Percentiles rank a stretch among this genome's conserved stretches.
Conservation (phyloP, 257 asterid species). For the Solanum sitiens region DNA sequence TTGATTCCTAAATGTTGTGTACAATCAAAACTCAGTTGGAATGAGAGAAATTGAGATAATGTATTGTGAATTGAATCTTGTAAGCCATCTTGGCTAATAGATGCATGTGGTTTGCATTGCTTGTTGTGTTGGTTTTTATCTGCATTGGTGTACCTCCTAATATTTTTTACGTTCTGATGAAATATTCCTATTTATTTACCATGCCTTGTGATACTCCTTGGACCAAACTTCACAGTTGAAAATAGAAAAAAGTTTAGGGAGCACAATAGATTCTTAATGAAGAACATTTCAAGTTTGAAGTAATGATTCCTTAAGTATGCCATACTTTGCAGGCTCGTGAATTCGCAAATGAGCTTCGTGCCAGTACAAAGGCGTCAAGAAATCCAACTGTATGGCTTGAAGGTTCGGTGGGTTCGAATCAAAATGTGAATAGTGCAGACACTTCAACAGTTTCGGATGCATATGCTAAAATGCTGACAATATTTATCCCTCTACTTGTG, state of each 20-base stretch:
- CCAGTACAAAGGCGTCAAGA: slow-evolving; percentile 67
- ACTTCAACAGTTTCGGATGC: slow-evolving; percentile 83
- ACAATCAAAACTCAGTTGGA: neutral
- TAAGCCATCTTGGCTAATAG: neutral
- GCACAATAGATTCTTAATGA: neutral
- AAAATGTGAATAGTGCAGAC: slow-evolving; percentile 56
- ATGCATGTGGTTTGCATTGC: neutral
- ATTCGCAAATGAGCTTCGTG: slow-evolving; percentile 94
- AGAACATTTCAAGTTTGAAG: neutral
- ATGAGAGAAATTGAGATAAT: neutral
- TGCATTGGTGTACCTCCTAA: neutral
- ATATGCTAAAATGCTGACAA: slow-evolving; percentile 69
- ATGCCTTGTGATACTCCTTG: neutral
- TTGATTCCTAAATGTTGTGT: neutral
- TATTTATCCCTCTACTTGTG: slow-evolving; percentile 83
- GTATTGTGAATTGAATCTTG: neutral
- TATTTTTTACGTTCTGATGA: neutral
- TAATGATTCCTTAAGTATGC: neutral
- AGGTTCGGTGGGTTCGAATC: slow-evolving; percentile 51
- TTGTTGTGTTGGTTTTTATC: neutral
- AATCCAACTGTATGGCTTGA: slow-evolving; percentile 81
- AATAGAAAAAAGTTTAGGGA: neutral
- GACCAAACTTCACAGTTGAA: neutral
- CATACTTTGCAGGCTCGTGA: slow-evolving; percentile 75
- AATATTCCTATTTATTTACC: neutral